A percentile compares a stretch with the other conserved stretches of the same genome.
Evolutionary conservation across 2,329 filamentous ascomycete genomes (phyloP).

Genomic region (Albophoma yamanashiensis): DNA sequence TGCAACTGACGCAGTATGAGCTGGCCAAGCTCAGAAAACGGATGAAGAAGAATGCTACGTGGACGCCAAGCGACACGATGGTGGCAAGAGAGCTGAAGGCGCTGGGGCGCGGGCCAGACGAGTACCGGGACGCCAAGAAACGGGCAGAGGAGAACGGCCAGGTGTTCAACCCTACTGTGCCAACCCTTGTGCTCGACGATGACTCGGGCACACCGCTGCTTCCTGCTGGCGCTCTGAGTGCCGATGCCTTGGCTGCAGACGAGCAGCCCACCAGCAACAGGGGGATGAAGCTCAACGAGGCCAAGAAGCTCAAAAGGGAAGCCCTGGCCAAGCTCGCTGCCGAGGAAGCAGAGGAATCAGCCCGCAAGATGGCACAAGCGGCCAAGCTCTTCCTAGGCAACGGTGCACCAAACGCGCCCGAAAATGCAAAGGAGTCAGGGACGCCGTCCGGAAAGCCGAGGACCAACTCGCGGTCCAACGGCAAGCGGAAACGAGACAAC

Average conservation of each 20-base stretch:
- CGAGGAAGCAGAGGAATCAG: constrained; percentile 50
- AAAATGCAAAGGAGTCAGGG: constrained; percentile 15
- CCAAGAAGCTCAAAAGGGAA: constrained; percentile 64
- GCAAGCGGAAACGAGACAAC: constrained; percentile 35
- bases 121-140: constrained; percentile 50
- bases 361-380: constrained; percentile 38
- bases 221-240: constrained; percentile 49
- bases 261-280: constrained; percentile 58
- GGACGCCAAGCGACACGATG: constrained; percentile 80
- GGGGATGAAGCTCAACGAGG: constrained; percentile 69
- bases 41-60: constrained; percentile 88
- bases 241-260: constrained; percentile 44
- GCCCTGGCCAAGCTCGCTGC: constrained; percentile 50
- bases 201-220: constrained; percentile 41
- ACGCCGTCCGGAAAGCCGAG: constrained; percentile 16
- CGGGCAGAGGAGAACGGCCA: constrained; percentile 56
- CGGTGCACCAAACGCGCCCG: constrained; percentile 14
- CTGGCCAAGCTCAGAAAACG: constrained; percentile 63
- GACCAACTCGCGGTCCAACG: constrained; percentile 19
- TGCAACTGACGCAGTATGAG: constrained; percentile 54
- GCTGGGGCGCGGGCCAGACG: constrained; percentile 56
- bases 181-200: constrained; percentile 29
- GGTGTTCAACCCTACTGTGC: constrained; percentile 39
- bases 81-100: constrained; percentile 66
- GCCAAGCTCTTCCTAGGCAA: constrained; percentile 31